Evolutionary conservation across 2,329 filamentous ascomycete species (phyloP), one percentile per base, ranked within the genome.

Genomic region (Leptographium galeiforme): DNA sequence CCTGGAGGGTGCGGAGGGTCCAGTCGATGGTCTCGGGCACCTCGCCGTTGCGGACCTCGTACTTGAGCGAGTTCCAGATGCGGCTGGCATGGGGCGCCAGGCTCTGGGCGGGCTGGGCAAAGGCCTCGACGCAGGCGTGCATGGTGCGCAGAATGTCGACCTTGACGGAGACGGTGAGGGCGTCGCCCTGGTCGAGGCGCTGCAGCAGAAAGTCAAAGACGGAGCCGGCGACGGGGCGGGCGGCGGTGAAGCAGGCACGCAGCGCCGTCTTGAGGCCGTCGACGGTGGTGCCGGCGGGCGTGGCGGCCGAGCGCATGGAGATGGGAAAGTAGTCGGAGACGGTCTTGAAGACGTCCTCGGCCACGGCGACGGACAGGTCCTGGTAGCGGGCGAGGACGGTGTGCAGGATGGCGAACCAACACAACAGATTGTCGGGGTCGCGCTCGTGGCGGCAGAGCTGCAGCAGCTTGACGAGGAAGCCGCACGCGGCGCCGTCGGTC

Each of bases 301-400:
- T 73, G 30, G 74, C 71, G 0, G 77, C 72, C 53, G 71, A 70
- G 33, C 77, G 70, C 45, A 82, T 64, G 0, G 77, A 78, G 53
- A 82, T 81, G 16, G 78, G 78, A 57, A 80, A 82, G 61, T 81
- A 82, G 34, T 74, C 74, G 14, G 79, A 79, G 63, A 79, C 80
- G 1, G 72, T 65, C 53, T 72, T 72, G 62, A 79, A 81, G 2
- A 77, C 68, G 53, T 75, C 71, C 36, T 72, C 70, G 10, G 72
- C 66, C 2, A 77, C 65, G 10, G 75, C 72, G 6, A 69, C 57
- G 0, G 75, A 70, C 36, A 57, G 51, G 0, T 66, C 65, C 0
- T 67, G 65, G 51, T 74, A 79, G 14, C 69, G 66, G 2, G 67
- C 62, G 10, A 79, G 62, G 34, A 80, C 71, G 3, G 62, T 60